Evolutionary conservation across 176 grass and related monocot genomes (phyloP).

Genomic region (Musa itinerans): DNA sequence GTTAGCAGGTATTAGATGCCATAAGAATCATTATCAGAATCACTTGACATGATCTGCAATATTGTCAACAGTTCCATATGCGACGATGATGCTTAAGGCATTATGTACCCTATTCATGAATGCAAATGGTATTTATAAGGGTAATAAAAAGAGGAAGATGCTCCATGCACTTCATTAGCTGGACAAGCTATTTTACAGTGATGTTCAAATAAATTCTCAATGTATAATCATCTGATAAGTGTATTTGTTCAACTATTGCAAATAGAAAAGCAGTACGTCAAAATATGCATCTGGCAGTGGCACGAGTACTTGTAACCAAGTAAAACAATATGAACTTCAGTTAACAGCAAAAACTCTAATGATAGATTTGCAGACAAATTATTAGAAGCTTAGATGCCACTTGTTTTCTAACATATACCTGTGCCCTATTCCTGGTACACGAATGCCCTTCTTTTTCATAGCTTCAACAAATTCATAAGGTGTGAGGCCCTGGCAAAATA

Average conservation of each 20-base stretch:
- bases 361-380: background rate
- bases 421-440: constrained; percentile 96
- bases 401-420: constrained; percentile 31
- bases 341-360: background rate
- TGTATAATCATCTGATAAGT: background rate
- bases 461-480: constrained; percentile 95
- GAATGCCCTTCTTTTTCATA: constrained; percentile 98
- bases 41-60: too few species aligned
- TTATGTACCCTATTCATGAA: too few species aligned
- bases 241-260: background rate
- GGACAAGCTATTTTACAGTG: too few species aligned
- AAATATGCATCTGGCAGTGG: constrained; percentile 1
- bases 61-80: too few species aligned
- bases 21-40: too few species aligned
- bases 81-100: too few species aligned
- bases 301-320: too few species aligned
- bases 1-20: too few species aligned
- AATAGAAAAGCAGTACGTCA: background rate
- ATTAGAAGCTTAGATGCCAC: constrained; percentile 8
- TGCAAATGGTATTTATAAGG: too few species aligned
- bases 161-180: too few species aligned
- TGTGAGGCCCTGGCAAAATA: constrained; percentile 43
- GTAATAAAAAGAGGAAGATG: too few species aligned
- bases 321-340: background rate
- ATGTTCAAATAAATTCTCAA: background rate